Evolutionary conservation across 2,329 filamentous ascomycete genomes (phyloP), one percentile per base, ranked within the genome.

Genomic region (Ophiostoma novo-ulmi): DNA sequence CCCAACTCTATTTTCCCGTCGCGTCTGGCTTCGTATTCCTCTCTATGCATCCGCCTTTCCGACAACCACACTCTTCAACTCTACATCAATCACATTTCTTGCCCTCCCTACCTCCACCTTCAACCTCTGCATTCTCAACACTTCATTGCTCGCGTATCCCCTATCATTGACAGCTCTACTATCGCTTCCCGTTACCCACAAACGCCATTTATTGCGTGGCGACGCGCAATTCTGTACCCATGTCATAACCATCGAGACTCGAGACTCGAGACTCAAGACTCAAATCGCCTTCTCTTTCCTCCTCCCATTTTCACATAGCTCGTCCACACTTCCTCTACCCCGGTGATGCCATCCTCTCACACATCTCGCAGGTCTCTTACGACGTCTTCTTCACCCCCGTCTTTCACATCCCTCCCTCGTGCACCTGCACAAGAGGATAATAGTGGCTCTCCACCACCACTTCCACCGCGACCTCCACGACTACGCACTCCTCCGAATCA

Each of bases 401-500:
- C 82, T 75, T 79, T 80, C 76, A 79, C 80, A 77, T 79, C 81
- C 79, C 82, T 84, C 84, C 85, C 85, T 86, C 81, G 84, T 88
- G 86, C 86, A 77, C 77, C 80, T 77, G 85, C 86, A 85, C 86
- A 84, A 85, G 86, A 87, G 82, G 84, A 83, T 79, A 77, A 76
- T 76, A 78, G 78, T 78, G 76, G 78, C 74, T 76, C 76, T 76
- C 78, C 77, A 77, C 77, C 77, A 72, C 73, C 38, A 22, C 39
- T 67, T 8, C 65, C 65, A 8, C 36, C 63, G 14, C 38, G 65
- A 48, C 65, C 65, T 67, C 65, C 39, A 67, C 78, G 77, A 77
- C 77, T 77, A 73, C 73, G 75, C 74, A 76, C 76, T 70, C 78
- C 78, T 70, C 74, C 81, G 67, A 71, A 36, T n/a, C 81, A 83